Conservation (phyloP, 805 yeast species). For the Suhomyces pyralidae region DNA sequence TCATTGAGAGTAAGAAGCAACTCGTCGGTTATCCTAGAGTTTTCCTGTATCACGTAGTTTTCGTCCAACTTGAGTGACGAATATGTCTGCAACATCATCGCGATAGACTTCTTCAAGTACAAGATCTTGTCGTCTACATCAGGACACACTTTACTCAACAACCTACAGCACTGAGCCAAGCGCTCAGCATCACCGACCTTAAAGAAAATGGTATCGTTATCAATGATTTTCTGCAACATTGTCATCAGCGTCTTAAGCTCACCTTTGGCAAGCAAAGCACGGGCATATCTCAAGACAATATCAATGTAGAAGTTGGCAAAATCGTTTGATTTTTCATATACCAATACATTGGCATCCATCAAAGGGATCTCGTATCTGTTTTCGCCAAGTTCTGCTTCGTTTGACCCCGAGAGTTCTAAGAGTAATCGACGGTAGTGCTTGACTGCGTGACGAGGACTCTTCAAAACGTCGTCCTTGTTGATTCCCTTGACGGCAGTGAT, state of each 20-base stretch:
- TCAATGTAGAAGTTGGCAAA: constrained; percentile 44
- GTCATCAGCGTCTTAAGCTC: constrained; percentile 27
- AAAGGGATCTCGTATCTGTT: constrained; percentile 34
- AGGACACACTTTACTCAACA: constrained; percentile 27
- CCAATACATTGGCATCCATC: constrained; percentile 27
- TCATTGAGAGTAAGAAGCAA: constrained; percentile 30
- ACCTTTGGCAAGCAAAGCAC: constrained; percentile 41
- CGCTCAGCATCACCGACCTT: constrained; percentile 41
- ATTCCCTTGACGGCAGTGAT: constrained; percentile 40
- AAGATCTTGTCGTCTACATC: constrained; percentile 17
- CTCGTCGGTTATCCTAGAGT: constrained; percentile 36
- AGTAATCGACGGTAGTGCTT: constrained; percentile 41
- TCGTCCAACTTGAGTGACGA: constrained; percentile 21
- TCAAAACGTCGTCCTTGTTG: constrained; percentile 42
- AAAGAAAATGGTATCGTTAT: constrained; percentile 36
- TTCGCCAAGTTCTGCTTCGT: constrained; percentile 18
- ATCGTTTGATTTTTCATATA: constrained; percentile 25
- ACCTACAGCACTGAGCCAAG: constrained; percentile 37
- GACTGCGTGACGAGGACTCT: constrained; percentile 40
- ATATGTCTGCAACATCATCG: constrained; percentile 32
- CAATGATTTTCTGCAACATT: constrained; percentile 27
- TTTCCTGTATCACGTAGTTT: constrained; percentile 23
- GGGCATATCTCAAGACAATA: constrained; percentile 39
- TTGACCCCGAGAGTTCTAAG: constrained; percentile 30
- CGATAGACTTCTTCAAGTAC: constrained; percentile 29